Base-by-base conservation (phyloP, 306 rosid genomes). In the Comarum palustre region DNA sequence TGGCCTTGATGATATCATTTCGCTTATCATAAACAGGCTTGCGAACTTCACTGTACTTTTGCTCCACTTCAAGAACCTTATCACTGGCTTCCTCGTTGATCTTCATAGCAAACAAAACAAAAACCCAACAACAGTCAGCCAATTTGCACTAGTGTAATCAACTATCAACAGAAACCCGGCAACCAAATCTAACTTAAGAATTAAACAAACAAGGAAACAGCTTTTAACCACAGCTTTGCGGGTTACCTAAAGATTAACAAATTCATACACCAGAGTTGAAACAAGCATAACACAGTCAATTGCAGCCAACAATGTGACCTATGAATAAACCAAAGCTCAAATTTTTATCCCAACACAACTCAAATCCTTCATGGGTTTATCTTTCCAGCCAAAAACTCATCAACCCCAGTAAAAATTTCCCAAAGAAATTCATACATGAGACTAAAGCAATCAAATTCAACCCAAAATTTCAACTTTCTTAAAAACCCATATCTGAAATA, bases 81-180 rank as follows among this genome's bases (percentile, higher is more conserved):
- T 91, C 98, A 77, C 96, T 87, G 4, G 96, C 97, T 86, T 93
- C 94, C 71, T 93, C 98, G 52, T 93, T 93, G 74, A 93, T 89
- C 98, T 91, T 75, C 58, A 82, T 45, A 75, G 58, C 20, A 22
- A 76, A 60, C 32, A 38, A 32, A 43, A 58, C 6, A 73, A 66
- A 72, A 39, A 68, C 1, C 68, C 64, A 76, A 24, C 13, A 45
- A 67, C 48, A 1, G 61, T 65, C 16, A 51, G 41, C 24, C 38
- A 19, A 4, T 13, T 22, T 22, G 74, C 41, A 2, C 29, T 55
- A 41, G 20, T 4, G 20, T 36, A 52, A 31, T 41, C 15, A 9
- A 20, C 8, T 29, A 34, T 8, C 0, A 1, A 32, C 24, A 61
- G 0, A 29, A 31, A 6, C 10, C 20, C 43, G n/a, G 34, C 27